Evolutionary conservation across 164 flowering plant genomes (phyloP).

Genomic region (Chimonanthus salicifolius): DNA sequence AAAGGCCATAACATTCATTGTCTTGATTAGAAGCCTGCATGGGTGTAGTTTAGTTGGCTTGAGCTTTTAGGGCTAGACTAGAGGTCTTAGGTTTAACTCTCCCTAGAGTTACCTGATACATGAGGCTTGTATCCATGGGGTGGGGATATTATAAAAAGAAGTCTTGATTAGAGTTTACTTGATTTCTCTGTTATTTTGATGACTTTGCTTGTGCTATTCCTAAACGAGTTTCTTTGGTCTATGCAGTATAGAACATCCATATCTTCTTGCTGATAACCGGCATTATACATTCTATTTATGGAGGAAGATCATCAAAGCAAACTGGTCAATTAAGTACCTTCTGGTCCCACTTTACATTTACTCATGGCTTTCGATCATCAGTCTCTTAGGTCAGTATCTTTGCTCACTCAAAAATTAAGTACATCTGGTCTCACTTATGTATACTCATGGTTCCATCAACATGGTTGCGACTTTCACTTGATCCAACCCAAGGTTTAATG

Average conservation of each 20-base stretch:
- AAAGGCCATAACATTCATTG: no score
- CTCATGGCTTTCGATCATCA: conserved; percentile 75
- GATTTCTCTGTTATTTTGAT: not conserved
- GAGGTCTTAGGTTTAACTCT: no score
- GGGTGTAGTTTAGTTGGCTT: no score
- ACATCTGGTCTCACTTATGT: no score
- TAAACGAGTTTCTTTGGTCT: conserved; percentile 3
- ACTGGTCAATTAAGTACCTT: conserved; percentile 70
- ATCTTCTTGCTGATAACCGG: conserved; percentile 95
- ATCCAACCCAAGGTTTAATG: no score
- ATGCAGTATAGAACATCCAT: conserved; percentile 90
- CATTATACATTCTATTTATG: conserved; percentile 91
- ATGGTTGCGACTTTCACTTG: no score
- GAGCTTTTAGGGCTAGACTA: no score
- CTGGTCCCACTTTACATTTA: conserved; percentile 64
- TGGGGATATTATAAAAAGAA: no score
- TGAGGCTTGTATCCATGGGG: no score
- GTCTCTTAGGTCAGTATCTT: conserved; percentile 46
- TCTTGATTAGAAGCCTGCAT: no score
- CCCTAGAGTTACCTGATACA: no score
- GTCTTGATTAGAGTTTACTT: not conserved
- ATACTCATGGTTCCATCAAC: no score
- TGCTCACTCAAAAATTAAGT: not conserved
- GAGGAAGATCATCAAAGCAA: conserved; percentile 68
- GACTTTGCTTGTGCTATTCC: not conserved